Percentiles rank a stretch among this genome's conserved stretches.
These are phyloP conservation scores for Amauroascus verrucosus DNA, from an alignment of 2,329 filamentous ascomycete species.

Conservation along the genomic window DNA sequence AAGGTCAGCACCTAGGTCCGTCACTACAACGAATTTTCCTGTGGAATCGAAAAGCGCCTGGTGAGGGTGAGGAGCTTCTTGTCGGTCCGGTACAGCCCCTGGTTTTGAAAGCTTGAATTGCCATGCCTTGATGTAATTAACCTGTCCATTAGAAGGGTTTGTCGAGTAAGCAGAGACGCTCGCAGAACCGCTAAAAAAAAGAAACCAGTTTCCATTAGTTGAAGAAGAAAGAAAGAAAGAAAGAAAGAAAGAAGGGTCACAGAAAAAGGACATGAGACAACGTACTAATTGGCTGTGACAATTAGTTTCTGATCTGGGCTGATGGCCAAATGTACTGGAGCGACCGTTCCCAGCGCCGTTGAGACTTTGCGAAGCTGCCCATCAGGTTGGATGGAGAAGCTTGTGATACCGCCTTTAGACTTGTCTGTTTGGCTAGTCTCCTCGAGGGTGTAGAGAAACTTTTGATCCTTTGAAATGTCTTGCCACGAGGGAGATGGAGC, in stretches of 20 bases:
- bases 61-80: constrained; percentile 50
- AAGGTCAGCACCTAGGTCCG: constrained; percentile 53
- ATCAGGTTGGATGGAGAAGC: constrained; percentile 11
- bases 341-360: constrained; percentile 5
- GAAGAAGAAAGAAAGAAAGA: neutral
- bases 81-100: constrained; percentile 34
- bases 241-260: neutral
- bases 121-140: constrained; percentile 18
- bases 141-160: constrained; percentile 7
- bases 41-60: constrained; percentile 52
- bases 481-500: constrained; percentile 13
- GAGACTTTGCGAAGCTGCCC: constrained; percentile 12
- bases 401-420: constrained; percentile 11
- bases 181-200: constrained; percentile 12
- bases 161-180: constrained; percentile 11
- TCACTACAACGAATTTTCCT: constrained; percentile 47
- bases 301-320: constrained; percentile 10
- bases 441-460: constrained; percentile 14
- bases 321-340: constrained; percentile 11
- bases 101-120: constrained; percentile 26
- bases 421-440: constrained; percentile 6
- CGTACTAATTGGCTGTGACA: constrained; percentile 16
- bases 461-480: constrained; percentile 10
- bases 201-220: neutral
- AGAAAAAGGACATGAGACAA: neutral